Base-by-base conservation (phyloP, 2,329 filamentous ascomycete species). In the Furcasterigmium sp. region DNA sequence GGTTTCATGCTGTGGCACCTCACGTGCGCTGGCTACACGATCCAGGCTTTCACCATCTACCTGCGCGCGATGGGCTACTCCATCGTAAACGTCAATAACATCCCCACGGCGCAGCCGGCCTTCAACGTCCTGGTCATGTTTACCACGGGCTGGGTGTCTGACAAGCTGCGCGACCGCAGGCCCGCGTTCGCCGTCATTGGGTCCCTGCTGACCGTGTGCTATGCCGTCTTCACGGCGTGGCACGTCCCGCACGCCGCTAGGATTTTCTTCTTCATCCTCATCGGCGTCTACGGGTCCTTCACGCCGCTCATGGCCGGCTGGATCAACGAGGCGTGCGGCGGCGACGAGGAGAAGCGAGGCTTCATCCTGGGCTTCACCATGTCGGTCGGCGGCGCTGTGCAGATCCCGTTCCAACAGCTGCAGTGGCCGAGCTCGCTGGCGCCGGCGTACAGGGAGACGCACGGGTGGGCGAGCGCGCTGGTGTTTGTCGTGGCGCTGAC, bases 111-210 rank as follows among this genome's bases (percentile, higher is more conserved):
- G 18, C 61, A 70, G 21, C 63, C 63, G 23, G 68, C 68, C 9
- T 56, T 70, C 50, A 68, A 68, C 49, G 64, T 70, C 41, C 49
- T 69, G 36, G 58, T 67, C 46, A 68, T 69, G 63, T 37, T 63
- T 11, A 53, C 59, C 4, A 62, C 62, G 3, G 63, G 63, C 3
- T 61, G 51, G 23, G 40, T 62, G 5, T 56, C 63, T 17, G 63
- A 67, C 48, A 57, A 64, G 46, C 54, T 67, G 14, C 54, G 63
- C 8, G 51, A 57, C 3, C 62, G 65, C 13, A 55, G 58, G 1
- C 60, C 64, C 3, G 62, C 64, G 5, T 67, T 61, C 41, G 47
- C 64, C n/a, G 57, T 49, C 4, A 57, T 66, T 23, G 56, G 67
- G 2, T 48, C 49, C 5, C 49, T 68, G 3, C 48, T 68, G 34